Evolutionary conservation across 345 rosid genomes (phyloP), one percentile per base, ranked within the genome.

Genomic region (Dimocarpus longan): DNA sequence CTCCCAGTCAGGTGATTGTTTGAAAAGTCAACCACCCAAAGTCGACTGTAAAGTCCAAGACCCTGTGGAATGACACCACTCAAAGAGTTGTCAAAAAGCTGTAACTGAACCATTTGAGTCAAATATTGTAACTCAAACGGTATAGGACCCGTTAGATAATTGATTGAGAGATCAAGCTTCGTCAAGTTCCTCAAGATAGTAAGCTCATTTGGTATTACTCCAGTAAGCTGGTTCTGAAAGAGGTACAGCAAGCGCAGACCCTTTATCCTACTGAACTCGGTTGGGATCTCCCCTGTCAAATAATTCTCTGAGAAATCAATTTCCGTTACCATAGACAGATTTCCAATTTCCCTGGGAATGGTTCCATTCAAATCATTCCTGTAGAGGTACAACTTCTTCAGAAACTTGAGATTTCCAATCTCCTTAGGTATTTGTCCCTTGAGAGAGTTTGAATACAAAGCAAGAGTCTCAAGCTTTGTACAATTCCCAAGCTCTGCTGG

Each of bases 11-110:
- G 84, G 59, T 85, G 42, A 81, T 96, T 96, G 66, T 90, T 78
- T n/a, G 98, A 94, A 82, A 96, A 86, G 82, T 96, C 98, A 71
- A 94, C 92, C 71, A 91, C 92, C 97, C 94, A 94, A 72, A 96
- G 92, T 56, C 79, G 90, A 80, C 91, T 88, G 78, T 91, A 77
- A 46, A 90, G 71, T 74, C 99, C 99, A 13, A 96, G 92, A 68
- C 85, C 83, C 54, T 62, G 91, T 62, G 99, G 99, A 84, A 96
- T 92, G 73, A 50, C 75, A 32, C 95, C 98, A 1, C 82, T 85
- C 82, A 96, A 80, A 6, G 87, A 84, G 70, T 96, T 94, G 76
- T 89, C 89, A 74, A 91, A 94, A 75, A 96, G 93, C 97, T 96
- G 99, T 79, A 96, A 84, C 89, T 88, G 93, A 68, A 81, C 60